Conservation (phyloP, 352 stramenopile species). For the Globisporangium megalacanthum region DNA sequence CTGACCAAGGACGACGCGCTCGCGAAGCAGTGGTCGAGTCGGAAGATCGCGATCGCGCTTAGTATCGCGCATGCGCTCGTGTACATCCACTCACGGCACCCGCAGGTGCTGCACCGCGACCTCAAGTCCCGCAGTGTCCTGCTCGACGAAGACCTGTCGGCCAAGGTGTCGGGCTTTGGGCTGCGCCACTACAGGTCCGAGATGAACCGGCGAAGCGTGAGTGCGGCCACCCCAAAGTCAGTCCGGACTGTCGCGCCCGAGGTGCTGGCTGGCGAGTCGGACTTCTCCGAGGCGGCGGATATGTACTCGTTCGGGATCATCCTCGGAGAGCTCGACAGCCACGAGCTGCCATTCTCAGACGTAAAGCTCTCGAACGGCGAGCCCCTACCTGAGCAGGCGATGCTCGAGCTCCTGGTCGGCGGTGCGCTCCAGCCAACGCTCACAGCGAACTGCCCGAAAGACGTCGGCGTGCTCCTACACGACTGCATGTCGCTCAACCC, state of each 20-base stretch:
- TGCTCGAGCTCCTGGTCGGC: slow-evolving; percentile 46
- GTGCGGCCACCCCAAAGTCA: slow-evolving; percentile 24
- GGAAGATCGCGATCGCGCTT: slow-evolving; percentile 43
- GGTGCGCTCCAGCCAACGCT: slow-evolving; percentile 48
- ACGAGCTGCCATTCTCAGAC: slow-evolving; percentile 53
- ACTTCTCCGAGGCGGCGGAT: slow-evolving; percentile 26
- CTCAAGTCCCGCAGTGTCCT: slow-evolving; percentile 41
- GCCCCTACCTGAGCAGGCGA: slow-evolving; percentile 35
- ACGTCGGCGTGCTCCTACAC: slow-evolving; percentile 36
- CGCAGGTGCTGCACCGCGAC: slow-evolving; percentile 30
- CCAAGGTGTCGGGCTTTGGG: slow-evolving; percentile 39
- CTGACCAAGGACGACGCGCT: slow-evolving; percentile 22
- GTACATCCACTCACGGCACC: slow-evolving; percentile 40
- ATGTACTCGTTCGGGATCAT: slow-evolving; percentile 31
- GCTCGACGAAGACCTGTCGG: slow-evolving; percentile 16
- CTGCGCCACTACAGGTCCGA: slow-evolving; percentile 31
- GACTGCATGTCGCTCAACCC: slow-evolving; percentile 54
- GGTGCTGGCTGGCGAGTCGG: slow-evolving; percentile 22
- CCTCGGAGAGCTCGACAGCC: slow-evolving; percentile 38
- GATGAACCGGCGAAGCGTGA: slow-evolving; percentile 20
- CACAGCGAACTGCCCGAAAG: slow-evolving; percentile 36
- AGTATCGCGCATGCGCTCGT: slow-evolving; percentile 34
- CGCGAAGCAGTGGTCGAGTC: slow-evolving; percentile 31
- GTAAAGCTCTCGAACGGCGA: slow-evolving; percentile 48
- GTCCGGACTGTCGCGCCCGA: slow-evolving; percentile 29